phyloP scores from a whole-genome alignment of 441 rosid species.

The Eutrema salsugineum region DNA sequence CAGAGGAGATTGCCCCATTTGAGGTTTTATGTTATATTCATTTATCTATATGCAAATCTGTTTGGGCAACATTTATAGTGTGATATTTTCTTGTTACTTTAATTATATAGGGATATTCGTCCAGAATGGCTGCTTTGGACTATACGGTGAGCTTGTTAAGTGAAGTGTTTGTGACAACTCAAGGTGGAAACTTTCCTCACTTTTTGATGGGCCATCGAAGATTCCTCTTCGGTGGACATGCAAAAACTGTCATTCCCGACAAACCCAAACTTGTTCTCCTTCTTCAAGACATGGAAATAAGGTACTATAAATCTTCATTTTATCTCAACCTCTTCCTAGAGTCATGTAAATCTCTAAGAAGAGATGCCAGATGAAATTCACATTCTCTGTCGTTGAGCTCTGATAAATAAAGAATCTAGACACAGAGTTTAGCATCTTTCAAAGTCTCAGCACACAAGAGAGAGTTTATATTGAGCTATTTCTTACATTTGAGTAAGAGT shows the following conservation, averaged over 20 bases:
- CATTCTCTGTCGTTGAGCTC: neutral
- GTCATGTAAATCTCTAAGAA: neutral
- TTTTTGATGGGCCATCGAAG: constrained; percentile 94
- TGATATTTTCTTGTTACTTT: constrained; percentile 11
- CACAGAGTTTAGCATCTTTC: neutral
- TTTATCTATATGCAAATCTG: neutral
- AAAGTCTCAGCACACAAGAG: neutral
- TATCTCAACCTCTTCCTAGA: neutral
- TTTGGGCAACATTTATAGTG: neutral
- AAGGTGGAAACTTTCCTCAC: constrained; percentile 96
- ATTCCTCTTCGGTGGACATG: constrained; percentile 81
- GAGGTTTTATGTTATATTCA: constrained; percentile 40
- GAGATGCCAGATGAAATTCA: neutral
- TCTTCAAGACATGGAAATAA: constrained; percentile 65
- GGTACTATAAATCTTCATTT: constrained; percentile 41
- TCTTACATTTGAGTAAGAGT: neutral
- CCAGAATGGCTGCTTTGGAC: constrained; percentile 96
- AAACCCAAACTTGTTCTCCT: constrained; percentile 75
- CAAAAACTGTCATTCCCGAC: constrained; percentile 83
- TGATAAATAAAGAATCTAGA: neutral
- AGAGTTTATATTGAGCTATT: neutral
- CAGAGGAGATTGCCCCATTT: constrained; percentile 83
- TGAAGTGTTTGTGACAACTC: constrained; percentile 88
- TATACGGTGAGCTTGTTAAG: constrained; percentile 83
- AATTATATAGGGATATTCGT: constrained; percentile 64